These are phyloP conservation scores for Musa schizocarpa DNA, from an alignment of 176 grass and related monocot genomes.

Conservation along the genomic window DNA sequence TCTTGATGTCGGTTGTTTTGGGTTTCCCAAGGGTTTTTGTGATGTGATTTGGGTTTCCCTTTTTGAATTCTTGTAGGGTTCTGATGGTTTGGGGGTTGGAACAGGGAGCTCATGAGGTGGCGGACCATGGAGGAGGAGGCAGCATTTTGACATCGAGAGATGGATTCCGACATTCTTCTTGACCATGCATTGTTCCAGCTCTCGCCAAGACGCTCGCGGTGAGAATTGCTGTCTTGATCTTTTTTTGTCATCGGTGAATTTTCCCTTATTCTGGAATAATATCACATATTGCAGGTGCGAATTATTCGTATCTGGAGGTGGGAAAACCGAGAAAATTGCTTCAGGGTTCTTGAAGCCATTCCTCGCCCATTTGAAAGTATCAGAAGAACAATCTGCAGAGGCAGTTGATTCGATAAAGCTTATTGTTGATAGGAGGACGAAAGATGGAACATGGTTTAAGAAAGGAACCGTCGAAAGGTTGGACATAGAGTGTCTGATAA, in stretches of 20 bases:
- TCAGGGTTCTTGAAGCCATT: slow-evolving; percentile 90
- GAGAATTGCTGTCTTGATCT: neutral
- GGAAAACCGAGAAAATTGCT: slow-evolving; percentile 82
- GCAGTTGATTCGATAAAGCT: slow-evolving; percentile 43
- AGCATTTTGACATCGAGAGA: slow-evolving; percentile 13
- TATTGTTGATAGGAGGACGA: slow-evolving; percentile 42
- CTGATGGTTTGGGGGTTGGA: neutral
- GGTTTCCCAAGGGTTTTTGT: neutral
- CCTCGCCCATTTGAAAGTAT: slow-evolving; percentile 60
- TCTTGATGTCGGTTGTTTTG: neutral
- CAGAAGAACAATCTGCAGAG: slow-evolving; percentile 58
- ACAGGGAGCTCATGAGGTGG: neutral
- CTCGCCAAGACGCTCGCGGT: slow-evolving; percentile 77
- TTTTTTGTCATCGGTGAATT: neutral
- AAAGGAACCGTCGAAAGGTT: slow-evolving; percentile 93
- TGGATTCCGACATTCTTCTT: slow-evolving; percentile 62
- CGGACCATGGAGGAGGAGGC: neutral
- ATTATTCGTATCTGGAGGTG: slow-evolving; percentile 71
- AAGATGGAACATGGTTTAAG: slow-evolving; percentile 57
- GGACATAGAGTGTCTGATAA: neutral
- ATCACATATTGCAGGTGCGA: slow-evolving; percentile 47
- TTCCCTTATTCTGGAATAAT: neutral
- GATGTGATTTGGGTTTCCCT: neutral
- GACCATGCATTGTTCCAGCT: slow-evolving; percentile 90
- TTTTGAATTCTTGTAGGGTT: neutral